Percentiles rank a stretch among this genome's conserved stretches.
Conservation (phyloP, 495 filamentous ascomycete genomes). For the Neurospora tetraspora region DNA sequence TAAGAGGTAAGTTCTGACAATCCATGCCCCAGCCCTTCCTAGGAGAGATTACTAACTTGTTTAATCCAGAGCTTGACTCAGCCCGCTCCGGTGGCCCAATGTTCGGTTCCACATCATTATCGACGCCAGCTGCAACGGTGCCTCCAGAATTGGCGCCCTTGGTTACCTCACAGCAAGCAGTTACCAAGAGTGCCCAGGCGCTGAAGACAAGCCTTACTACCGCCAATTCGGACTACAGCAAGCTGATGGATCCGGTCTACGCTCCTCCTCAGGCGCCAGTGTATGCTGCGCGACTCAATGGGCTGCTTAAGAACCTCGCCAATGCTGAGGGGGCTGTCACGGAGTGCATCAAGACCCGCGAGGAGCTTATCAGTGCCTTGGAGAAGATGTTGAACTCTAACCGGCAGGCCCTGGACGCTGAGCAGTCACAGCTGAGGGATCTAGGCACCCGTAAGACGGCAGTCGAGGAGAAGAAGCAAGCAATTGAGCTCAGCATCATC, state of each 20-base stretch:
- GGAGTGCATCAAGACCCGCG: conserved; percentile 80
- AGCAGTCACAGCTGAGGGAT: conserved; percentile 52
- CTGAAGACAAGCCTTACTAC: conserved; percentile 51
- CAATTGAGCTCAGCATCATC: conserved; percentile 86
- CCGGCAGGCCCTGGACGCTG: conserved; percentile 53
- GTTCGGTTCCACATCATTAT: conserved; percentile 42
- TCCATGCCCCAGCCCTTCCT: background rate
- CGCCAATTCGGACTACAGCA: conserved; percentile 73
- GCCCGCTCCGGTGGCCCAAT: conserved; percentile 59
- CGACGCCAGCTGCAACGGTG: conserved; percentile 31
- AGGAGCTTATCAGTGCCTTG: conserved; percentile 62
- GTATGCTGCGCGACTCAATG: conserved; percentile 79
- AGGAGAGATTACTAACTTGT: conserved; percentile 3
- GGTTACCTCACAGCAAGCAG: conserved; percentile 56
- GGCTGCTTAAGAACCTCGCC: conserved; percentile 76
- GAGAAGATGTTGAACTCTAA: conserved; percentile 74
- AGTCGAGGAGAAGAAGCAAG: conserved; percentile 67
- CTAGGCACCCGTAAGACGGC: conserved; percentile 50
- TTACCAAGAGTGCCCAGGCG: conserved; percentile 58
- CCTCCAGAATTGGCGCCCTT: conserved; percentile 72
- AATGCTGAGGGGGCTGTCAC: conserved; percentile 87
- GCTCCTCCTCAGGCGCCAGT: conserved; percentile 69
- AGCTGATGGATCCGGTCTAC: conserved; percentile 58
- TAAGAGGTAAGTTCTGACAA: conserved; percentile 52
- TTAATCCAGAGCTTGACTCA: conserved; percentile 63